Conservation (phyloP, 208 protist species). For the Trypanosoma boissoni region DNA sequence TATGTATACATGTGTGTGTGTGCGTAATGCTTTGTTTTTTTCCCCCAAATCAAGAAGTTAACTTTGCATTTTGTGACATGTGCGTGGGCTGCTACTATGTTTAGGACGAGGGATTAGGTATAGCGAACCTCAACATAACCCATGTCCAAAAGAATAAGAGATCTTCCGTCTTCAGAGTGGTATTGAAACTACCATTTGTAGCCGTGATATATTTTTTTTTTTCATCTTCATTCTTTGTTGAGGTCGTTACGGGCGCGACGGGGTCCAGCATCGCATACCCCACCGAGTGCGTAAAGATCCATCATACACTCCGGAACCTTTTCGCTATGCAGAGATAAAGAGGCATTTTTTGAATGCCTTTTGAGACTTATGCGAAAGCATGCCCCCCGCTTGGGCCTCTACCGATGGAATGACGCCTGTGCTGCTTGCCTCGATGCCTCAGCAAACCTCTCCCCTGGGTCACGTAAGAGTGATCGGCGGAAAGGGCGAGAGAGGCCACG, state of each 20-base stretch:
- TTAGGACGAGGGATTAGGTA: too few species aligned
- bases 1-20: too few species aligned
- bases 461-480: slow-evolving; percentile 23
- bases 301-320: slow-evolving; percentile 25
- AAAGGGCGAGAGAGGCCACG: slow-evolving; percentile 4
- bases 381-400: slow-evolving; percentile 22
- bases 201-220: background rate
- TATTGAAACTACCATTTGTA: background rate
- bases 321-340: too few species aligned
- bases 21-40: too few species aligned
- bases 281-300: slow-evolving; percentile 31
- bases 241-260: slow-evolving; percentile 24
- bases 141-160: too few species aligned
- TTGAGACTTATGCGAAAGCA: slow-evolving; percentile 24
- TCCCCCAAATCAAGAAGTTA: too few species aligned
- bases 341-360: background rate
- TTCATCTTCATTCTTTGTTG: slow-evolving; percentile 25
- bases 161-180: background rate
- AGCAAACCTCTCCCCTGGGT: slow-evolving; percentile 28
- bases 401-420: slow-evolving; percentile 25
- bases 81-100: too few species aligned
- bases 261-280: slow-evolving; percentile 29
- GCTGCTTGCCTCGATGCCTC: slow-evolving; percentile 28
- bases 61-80: too few species aligned
- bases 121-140: too few species aligned